Percentiles rank a stretch among this genome's conserved stretches.
phyloP scores from a whole-genome alignment of 2,329 filamentous ascomycete genomes.

The Botrytis squamosa region DNA sequence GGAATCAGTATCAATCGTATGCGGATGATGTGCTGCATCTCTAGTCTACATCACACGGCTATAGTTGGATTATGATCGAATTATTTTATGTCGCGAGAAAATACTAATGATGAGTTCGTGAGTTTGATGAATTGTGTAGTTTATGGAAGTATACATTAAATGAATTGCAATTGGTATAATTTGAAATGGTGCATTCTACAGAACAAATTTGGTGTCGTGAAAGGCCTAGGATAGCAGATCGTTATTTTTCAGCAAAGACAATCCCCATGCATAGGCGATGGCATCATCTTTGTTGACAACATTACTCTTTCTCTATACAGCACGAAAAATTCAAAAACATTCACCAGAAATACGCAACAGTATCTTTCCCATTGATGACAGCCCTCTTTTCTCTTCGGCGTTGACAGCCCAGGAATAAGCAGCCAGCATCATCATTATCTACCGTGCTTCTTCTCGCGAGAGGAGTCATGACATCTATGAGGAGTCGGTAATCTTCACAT shows the following conservation, averaged over 20 bases:
- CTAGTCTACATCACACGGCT: not conserved
- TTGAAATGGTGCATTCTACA: not conserved
- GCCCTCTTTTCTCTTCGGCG: not conserved
- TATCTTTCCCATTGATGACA: not conserved
- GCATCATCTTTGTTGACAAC: not conserved
- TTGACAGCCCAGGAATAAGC: not conserved
- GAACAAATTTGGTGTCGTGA: not conserved
- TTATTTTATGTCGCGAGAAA: not conserved
- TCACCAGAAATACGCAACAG: not conserved
- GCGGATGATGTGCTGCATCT: not conserved
- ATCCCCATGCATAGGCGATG: not conserved
- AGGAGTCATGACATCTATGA: too few relatives aligned
- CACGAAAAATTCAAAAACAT: not conserved
- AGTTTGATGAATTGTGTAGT: not conserved
- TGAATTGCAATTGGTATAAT: not conserved
- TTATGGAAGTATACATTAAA: not conserved
- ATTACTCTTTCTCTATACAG: not conserved
- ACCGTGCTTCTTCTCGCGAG: not conserved
- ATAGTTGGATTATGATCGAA: not conserved
- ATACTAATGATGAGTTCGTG: not conserved
- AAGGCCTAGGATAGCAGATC: not conserved
- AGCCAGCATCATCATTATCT: not conserved
- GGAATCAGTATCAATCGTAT: not conserved
- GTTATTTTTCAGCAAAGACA: not conserved
- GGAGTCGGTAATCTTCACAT: not conserved